Evolutionary conservation across 495 filamentous ascomycete genomes (phyloP).

Genomic region (Penicillium alfredii): DNA sequence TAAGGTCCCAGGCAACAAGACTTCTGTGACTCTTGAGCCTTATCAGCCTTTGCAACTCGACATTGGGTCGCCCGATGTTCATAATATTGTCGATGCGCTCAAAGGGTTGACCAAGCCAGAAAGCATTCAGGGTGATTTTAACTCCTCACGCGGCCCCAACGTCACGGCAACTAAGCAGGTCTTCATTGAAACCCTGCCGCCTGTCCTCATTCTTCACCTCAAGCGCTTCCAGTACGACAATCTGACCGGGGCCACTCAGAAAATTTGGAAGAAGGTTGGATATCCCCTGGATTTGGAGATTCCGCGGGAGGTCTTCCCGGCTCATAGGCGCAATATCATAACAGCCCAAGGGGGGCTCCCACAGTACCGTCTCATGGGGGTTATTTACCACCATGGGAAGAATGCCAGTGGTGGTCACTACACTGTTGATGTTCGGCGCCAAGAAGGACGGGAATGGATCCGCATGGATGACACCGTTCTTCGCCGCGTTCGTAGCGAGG

Average conservation of each 20-base stretch:
- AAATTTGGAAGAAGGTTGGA: slow-evolving; percentile 97
- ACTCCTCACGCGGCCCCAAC: slow-evolving; percentile 70
- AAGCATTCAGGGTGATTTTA: slow-evolving; percentile 80
- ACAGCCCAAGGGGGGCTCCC: slow-evolving; percentile 60
- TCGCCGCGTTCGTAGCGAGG: slow-evolving; percentile 75
- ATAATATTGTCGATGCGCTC: slow-evolving; percentile 87
- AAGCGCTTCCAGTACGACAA: slow-evolving; percentile 97
- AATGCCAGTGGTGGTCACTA: slow-evolving; percentile 94
- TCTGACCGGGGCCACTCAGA: slow-evolving; percentile 77
- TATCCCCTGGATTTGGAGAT: slow-evolving; percentile 94
- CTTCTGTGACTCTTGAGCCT: slow-evolving; percentile 85
- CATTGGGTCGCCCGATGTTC: slow-evolving; percentile 76
- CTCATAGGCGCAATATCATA: slow-evolving; percentile 59
- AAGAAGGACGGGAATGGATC: slow-evolving; percentile 92
- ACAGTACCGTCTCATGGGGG: slow-evolving; percentile 79
- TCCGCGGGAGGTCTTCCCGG: slow-evolving; percentile 84
- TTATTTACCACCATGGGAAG: slow-evolving; percentile 96
- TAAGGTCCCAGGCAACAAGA: slow-evolving; percentile 76
- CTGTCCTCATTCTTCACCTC: slow-evolving; percentile 88
- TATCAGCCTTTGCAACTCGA: slow-evolving; percentile 94
- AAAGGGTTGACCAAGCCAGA: slow-evolving; percentile 79
- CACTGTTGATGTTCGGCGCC: slow-evolving; percentile 89
- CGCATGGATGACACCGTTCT: slow-evolving; percentile 92
- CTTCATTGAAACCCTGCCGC: slow-evolving; percentile 87
- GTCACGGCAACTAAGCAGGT: slow-evolving; percentile 84